A percentile compares a stretch with the other conserved stretches of the same genome.
These are phyloP conservation scores for Lecanoromycetidae sp. DNA, from an alignment of 2,329 filamentous ascomycete species.

Conservation along the genomic window DNA sequence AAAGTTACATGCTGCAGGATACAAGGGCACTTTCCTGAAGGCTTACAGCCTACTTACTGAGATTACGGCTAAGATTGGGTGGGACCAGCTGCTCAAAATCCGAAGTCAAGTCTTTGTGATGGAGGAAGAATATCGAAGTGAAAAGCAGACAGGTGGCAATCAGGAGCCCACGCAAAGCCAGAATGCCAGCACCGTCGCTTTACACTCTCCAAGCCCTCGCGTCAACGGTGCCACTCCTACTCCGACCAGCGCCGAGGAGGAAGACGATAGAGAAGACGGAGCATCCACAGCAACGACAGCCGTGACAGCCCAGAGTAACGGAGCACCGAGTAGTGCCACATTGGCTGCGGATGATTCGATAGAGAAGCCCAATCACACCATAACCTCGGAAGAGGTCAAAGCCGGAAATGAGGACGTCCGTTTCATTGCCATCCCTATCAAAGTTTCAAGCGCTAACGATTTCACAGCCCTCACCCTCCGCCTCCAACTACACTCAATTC, in stretches of 20 bases:
- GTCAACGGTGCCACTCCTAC: conserved; percentile 26
- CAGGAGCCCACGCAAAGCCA: conserved; percentile 18
- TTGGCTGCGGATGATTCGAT: conserved; percentile 35
- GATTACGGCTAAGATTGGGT: conserved; percentile 91
- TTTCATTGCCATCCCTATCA: conserved; percentile 18
- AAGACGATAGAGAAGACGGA: conserved; percentile 23
- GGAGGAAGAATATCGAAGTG: conserved; percentile 94
- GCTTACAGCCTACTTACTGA: conserved; percentile 90
- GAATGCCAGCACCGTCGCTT: conserved; percentile 66
- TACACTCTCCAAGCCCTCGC: conserved; percentile 50
- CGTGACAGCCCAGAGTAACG: conserved; percentile 25
- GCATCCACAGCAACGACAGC: conserved; percentile 20
- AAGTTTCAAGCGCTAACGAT: conserved; percentile 12
- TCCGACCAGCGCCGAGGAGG: conserved; percentile 21
- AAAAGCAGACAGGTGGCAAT: conserved; percentile 49
- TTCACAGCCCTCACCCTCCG: conserved; percentile 47
- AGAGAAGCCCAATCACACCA: conserved; percentile 68
- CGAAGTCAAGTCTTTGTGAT: conserved; percentile 97
- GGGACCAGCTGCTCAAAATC: conserved; percentile 91
- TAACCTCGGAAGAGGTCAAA: conserved; percentile 66
- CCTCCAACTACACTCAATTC: conserved; percentile 73
- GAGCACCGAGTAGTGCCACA: conserved; percentile 22
- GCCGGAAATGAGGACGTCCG: conserved; percentile 59
- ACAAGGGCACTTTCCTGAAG: conserved; percentile 91
- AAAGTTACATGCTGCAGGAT: conserved; percentile 74